These are phyloP conservation scores for Crithidia acanthocephali DNA, from an alignment of 208 protist genomes.

Conservation along the genomic window DNA sequence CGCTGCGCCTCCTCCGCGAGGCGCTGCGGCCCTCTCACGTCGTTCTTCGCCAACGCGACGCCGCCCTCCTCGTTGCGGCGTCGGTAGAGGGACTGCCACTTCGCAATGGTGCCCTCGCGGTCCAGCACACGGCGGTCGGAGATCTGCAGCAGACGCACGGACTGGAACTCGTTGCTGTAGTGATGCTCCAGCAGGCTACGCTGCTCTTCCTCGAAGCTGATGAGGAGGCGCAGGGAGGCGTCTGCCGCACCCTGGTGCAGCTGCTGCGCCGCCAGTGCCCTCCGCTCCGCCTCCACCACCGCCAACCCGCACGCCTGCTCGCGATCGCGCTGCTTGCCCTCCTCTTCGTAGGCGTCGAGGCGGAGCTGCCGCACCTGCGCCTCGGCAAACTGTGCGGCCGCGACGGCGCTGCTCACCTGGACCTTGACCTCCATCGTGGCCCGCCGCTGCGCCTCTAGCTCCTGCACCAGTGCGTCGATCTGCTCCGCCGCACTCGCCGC, in stretches of 20 bases:
- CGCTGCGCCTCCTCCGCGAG: constrained; percentile 33
- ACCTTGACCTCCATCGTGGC: constrained; percentile 35
- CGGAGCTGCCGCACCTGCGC: constrained; percentile 31
- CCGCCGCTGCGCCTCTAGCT: constrained; percentile 36
- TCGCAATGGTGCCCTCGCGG: constrained; percentile 23
- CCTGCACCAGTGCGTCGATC: constrained; percentile 21
- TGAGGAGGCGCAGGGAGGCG: constrained; percentile 20
- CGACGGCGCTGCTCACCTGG: constrained; percentile 31
- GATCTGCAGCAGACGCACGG: constrained; percentile 34
- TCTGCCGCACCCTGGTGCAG: constrained; percentile 2
- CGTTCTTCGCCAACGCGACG: background rate
- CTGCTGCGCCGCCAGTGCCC: constrained; percentile 1
- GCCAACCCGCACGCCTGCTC: constrained; percentile 35
- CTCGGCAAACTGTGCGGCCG: constrained; percentile 35
- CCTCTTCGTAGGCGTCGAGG: constrained; percentile 27
- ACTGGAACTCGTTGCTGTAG: constrained; percentile 30
- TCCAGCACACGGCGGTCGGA: constrained; percentile 40
- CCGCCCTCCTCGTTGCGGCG: constrained; percentile 25
- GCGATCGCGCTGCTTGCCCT: constrained; percentile 28
- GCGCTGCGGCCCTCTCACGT: constrained; percentile 11
- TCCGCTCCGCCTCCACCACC: constrained; percentile 33
- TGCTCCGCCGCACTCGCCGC: constrained; percentile 20
- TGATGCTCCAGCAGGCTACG: constrained; percentile 54
- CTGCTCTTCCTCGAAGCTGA: constrained; percentile 45
- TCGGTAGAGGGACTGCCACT: constrained; percentile 49